Base-by-base conservation (phyloP, 768 basidiomycete species). In the Hygrocybe punicea region DNA sequence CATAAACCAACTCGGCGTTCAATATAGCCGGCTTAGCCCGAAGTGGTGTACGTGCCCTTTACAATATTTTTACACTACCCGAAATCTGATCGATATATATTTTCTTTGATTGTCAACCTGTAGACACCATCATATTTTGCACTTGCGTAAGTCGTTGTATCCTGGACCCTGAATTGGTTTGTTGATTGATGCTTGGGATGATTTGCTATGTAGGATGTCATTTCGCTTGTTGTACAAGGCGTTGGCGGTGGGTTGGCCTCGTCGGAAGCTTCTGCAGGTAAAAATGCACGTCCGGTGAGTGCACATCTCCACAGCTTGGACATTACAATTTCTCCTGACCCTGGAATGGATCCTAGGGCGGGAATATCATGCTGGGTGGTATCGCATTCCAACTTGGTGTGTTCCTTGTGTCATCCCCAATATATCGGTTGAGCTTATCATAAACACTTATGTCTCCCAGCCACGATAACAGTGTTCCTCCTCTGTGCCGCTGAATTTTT, bases 141-240 rank as follows among this genome's bases (percentile, higher is more conserved):
- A 70, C 63, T 4, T 73, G 71, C 39, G 76, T 78, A 49, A 54
- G 72, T 46, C 17, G 1, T 1, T 23, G 4, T 8, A 5, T 29
- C 10, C 11, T 16, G 9, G 14, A 42, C 3, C 23, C 14, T 62
- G 6, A n/a, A n/a, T 10, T 9, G 2, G 25, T 25, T 24, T 23
- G 34, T 8, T n/a, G n/a, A 21, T n/a, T 17, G 13, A 42, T 8
- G 16, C 11, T 9, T 45, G n/a, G 17, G 11, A 40, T 7, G 49
- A 4, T 8, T 14, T 13, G 6, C 34, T 52, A 7, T 23, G 47
- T 56, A 71, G 78, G 87, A 89, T 60, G 63, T 85, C 17, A 66
- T 84, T 34, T 80, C 85, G 9, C 75, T 89, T 24, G 68, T 83
- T n/a, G 68, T 87, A 2, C 87, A 89, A 70, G 86, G 80, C 25